A percentile compares a stretch with the other conserved stretches of the same genome.
phyloP scores from a whole-genome alignment of 495 filamentous ascomycete genomes.

The Extremus antarcticus region DNA sequence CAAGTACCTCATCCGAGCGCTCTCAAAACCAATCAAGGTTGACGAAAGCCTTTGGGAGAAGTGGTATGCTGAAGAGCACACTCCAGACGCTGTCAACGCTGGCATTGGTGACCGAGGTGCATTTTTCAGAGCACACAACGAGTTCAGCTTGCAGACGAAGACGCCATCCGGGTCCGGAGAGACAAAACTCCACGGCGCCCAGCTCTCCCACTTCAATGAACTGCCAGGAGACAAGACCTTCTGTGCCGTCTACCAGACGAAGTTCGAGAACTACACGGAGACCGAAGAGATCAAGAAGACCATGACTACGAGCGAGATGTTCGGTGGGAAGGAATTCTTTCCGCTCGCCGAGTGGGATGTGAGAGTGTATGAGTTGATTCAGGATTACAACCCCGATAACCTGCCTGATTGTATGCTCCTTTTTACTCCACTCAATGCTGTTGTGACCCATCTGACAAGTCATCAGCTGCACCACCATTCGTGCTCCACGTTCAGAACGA shows the following conservation, averaged over 20 bases:
- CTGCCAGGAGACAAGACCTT: background rate
- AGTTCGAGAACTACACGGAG: background rate
- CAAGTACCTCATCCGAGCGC: background rate
- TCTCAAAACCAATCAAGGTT: background rate
- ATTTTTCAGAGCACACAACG: background rate
- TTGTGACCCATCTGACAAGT: too few relatives aligned
- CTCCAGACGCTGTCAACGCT: background rate
- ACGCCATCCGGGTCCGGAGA: background rate
- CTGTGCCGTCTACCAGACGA: background rate
- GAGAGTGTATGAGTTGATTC: background rate
- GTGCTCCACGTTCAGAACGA: background rate
- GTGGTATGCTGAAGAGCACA: background rate
- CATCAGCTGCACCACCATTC: background rate
- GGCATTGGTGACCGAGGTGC: background rate
- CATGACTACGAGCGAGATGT: background rate
- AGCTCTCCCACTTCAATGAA: background rate
- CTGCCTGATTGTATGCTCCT: background rate
- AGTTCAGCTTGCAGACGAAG: background rate
- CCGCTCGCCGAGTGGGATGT: background rate
- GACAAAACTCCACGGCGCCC: conserved; percentile 1
- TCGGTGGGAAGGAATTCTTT: background rate
- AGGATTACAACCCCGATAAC: background rate
- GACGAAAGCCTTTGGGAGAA: background rate
- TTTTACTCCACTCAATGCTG: background rate
- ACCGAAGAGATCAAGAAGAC: background rate